Base-by-base conservation (phyloP, 106 monocot genomes). In the Allium sativum region DNA sequence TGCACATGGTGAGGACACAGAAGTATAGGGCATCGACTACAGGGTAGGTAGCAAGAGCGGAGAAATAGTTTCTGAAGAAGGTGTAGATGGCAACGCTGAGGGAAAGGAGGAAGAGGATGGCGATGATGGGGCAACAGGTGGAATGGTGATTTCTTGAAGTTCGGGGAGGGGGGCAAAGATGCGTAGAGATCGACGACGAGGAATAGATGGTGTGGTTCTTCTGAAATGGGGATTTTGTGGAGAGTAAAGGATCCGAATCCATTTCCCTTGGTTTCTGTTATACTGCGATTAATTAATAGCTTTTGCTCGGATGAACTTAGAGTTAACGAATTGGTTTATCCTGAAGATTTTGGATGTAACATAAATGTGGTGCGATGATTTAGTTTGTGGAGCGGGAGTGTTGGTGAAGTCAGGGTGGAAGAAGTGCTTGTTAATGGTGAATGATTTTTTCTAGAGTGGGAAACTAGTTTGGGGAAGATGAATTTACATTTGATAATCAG, bases 1-100 rank as follows among this genome's bases (percentile, higher is more conserved):
- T 93, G 69, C 88, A 93, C 88, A 89, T 88, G 56, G 93, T 89
- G 22, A 93, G 88, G 44, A 93, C 83, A 56, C 88, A 92, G 81
- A 92, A 92, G 74, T 92, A 92, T 44, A 92, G 71, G 40, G 87
- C 87, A 59, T 92, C 92, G 57, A 81, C 80, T 22, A 92, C 59
- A 6, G 92, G 87, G 73, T 87, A 78, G 46, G 92, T 87, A 31
- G 78, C 58, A 7, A n/a, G 18, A 9, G 63, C 63, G 12, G 52
- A 10, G 73, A 92, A 92, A 48, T 79, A 72, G 20, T 62, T 48
- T 12, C 76, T 75, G 44, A 67, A 68, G 20, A 78, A 40, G 19
- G 79, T 69, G 78, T 79, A 95, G 60, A 85, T 46, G 20, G 62
- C 18, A 44, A 90, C 84, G 20, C 95, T 90, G 45, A 90, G 47